phyloP scores from a whole-genome alignment of 768 basidiomycete genomes.

The Suillus clintonianus region DNA sequence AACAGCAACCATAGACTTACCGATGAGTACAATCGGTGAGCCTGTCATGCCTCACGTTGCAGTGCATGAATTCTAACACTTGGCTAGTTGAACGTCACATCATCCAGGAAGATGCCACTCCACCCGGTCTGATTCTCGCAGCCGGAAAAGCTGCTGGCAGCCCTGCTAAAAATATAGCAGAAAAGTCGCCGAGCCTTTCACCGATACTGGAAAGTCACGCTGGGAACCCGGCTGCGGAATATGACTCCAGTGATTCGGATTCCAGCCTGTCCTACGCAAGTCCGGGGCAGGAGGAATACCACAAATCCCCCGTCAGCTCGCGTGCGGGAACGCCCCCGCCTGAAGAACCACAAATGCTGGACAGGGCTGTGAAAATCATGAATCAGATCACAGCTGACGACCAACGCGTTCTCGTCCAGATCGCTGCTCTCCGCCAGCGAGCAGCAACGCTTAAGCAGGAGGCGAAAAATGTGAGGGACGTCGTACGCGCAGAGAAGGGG shows the following conservation, averaged over 20 bases:
- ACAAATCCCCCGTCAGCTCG: conserved; percentile 25
- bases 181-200: not conserved
- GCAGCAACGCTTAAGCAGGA: conserved; percentile 21
- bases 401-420: conserved; percentile 12
- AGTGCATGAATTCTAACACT: not conserved
- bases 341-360: conserved; percentile 17
- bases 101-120: not conserved
- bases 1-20: conserved; percentile 14
- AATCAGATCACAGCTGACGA: conserved; percentile 23
- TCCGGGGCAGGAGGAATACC: conserved; percentile 11
- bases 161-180: not conserved
- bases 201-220: not conserved
- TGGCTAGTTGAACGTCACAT: not conserved
- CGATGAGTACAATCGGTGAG: conserved; percentile 23
- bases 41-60: conserved; percentile 18
- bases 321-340: conserved; percentile 22
- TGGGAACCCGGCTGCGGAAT: not conserved
- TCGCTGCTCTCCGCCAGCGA: conserved; percentile 10
- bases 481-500: conserved; percentile 22
- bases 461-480: conserved; percentile 22
- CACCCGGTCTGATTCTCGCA: not conserved
- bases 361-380: conserved; percentile 28
- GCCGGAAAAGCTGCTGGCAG: not conserved
- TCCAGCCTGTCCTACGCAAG: conserved; percentile 25
- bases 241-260: conserved; percentile 21